Percentiles rank a stretch among this genome's conserved stretches.
These are phyloP conservation scores for Yamadazyma sp. DNA, from an alignment of 1,139 yeast genomes.

Conservation along the genomic window DNA sequence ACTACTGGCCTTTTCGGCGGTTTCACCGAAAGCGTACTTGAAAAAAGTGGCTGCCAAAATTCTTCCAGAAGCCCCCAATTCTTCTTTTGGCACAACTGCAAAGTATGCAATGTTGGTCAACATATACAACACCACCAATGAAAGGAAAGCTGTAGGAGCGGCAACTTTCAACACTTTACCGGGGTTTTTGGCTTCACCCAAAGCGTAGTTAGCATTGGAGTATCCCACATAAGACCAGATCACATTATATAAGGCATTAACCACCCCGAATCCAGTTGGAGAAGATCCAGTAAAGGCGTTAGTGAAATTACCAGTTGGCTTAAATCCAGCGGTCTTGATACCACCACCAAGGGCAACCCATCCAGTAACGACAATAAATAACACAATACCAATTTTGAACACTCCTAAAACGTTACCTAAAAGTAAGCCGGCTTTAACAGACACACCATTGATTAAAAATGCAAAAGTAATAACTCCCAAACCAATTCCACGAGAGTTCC, in stretches of 20 bases:
- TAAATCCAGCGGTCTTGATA: conserved; percentile 46
- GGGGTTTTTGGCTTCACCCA: conserved; percentile 70
- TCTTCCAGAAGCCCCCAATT: conserved; percentile 42
- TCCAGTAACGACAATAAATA: conserved; percentile 71
- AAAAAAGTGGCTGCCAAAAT: conserved; percentile 49
- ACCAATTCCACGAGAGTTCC: conserved; percentile 79
- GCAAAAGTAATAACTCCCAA: conserved; percentile 73
- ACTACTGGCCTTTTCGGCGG: conserved; percentile 49
- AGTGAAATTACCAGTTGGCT: conserved; percentile 56
- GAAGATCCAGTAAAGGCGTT: conserved; percentile 59
- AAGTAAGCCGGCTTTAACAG: conserved; percentile 64
- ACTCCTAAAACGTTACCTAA: conserved; percentile 69
- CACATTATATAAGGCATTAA: conserved; percentile 74
- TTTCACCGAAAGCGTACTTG: conserved; percentile 44
- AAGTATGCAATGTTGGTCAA: conserved; percentile 57
- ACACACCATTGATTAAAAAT: conserved; percentile 61
- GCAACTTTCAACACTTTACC: conserved; percentile 41
- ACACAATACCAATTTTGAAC: conserved; percentile 67
- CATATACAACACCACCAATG: conserved; percentile 67
- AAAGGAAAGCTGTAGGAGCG: conserved; percentile 52
- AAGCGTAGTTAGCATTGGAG: conserved; percentile 78
- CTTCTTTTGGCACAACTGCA: conserved; percentile 57
- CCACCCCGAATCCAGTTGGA: conserved; percentile 76
- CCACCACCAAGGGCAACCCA: conserved; percentile 83
- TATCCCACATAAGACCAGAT: conserved; percentile 80